Percentiles rank a stretch among this genome's conserved stretches.
Conservation (phyloP, 2,329 filamentous ascomycete genomes). For the Trichophyton benhamiae region DNA sequence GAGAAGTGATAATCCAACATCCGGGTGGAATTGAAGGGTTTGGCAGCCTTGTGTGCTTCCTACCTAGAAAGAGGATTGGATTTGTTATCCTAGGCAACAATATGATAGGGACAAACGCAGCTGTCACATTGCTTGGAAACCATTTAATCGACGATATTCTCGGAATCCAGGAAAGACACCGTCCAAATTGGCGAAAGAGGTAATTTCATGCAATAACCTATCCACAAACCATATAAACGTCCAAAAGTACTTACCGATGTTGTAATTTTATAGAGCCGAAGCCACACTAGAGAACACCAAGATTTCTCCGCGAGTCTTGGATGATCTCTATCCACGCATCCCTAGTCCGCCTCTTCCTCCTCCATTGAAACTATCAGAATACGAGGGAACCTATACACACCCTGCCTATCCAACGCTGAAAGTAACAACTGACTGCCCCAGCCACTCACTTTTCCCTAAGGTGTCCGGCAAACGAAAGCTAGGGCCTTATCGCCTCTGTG, state of each 20-base stretch:
- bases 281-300: slow-evolving; percentile 5
- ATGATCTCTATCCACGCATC: slow-evolving; percentile 10
- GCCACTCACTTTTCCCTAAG: background rate
- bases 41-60: slow-evolving; percentile 34
- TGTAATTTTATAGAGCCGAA: slow-evolving; percentile 1
- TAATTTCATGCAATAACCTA: slow-evolving; percentile 15
- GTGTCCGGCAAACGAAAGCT: slow-evolving; percentile 4
- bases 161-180: slow-evolving; percentile 22
- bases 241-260: background rate
- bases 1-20: slow-evolving; percentile 34
- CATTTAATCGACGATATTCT: slow-evolving; percentile 33
- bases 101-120: slow-evolving; percentile 26
- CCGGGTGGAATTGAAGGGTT: slow-evolving; percentile 36
- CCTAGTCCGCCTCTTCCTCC: slow-evolving; percentile 8
- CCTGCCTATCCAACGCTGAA: slow-evolving; percentile 9
- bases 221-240: background rate
- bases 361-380: slow-evolving; percentile 6
- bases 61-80: slow-evolving; percentile 35
- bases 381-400: slow-evolving; percentile 6
- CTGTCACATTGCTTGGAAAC: slow-evolving; percentile 24
- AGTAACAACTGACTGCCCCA: slow-evolving; percentile 5
- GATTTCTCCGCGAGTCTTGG: slow-evolving; percentile 4
- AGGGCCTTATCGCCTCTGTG: slow-evolving; percentile 4
- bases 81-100: slow-evolving; percentile 34
- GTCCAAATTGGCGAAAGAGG: slow-evolving; percentile 28